Evolutionary conservation across 768 basidiomycete species (phyloP).

Genomic region (Leccinum rimulosum): DNA sequence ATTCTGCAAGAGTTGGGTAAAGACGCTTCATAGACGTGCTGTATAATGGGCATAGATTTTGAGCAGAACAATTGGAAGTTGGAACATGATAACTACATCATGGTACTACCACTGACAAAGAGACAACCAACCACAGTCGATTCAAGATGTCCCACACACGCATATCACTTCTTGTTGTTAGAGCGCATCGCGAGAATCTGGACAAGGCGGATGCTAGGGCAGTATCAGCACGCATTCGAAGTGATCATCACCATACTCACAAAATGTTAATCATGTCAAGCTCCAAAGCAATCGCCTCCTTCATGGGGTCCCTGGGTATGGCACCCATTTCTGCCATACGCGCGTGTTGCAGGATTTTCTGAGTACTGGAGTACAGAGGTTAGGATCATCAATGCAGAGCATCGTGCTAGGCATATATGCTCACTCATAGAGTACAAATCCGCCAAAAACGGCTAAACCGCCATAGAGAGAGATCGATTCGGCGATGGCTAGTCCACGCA

Average conservation of each 20-base stretch:
- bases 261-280: constrained; percentile 92
- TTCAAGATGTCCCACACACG: not conserved
- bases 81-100: not conserved
- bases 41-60: constrained; percentile 41
- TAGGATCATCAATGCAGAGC: not conserved
- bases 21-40: constrained; percentile 24
- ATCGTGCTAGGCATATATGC: constrained; percentile 21
- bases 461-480: constrained; percentile 85
- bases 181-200: constrained; percentile 72
- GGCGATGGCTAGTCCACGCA: constrained; percentile 70
- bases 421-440: constrained; percentile 85
- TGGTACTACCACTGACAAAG: constrained; percentile 16
- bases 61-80: not conserved
- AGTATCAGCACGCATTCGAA: constrained; percentile 10
- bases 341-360: constrained; percentile 79
- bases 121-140: not conserved
- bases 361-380: constrained; percentile 46
- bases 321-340: constrained; percentile 67
- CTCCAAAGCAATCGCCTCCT: constrained; percentile 74
- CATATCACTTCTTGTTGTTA: constrained; percentile 51
- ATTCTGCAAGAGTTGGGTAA: constrained; percentile 67
- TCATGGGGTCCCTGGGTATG: constrained; percentile 70
- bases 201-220: constrained; percentile 68
- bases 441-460: constrained; percentile 83
- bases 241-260: constrained; percentile 38